phyloP scores from a whole-genome alignment of 768 basidiomycete species.

The Tulasnella sp. region DNA sequence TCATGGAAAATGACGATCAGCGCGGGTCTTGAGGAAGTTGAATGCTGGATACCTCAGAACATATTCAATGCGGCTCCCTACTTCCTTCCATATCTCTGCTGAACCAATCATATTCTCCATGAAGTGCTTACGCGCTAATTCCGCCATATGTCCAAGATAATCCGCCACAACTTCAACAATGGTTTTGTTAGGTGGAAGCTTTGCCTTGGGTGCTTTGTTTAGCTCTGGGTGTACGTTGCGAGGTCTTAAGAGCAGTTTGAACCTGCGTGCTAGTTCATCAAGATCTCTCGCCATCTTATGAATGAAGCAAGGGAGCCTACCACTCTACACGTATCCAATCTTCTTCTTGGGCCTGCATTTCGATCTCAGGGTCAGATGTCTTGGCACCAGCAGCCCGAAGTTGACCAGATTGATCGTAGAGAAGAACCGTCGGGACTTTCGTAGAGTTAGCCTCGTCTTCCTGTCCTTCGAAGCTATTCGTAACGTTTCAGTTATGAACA shows the following conservation, averaged over 20 bases:
- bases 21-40: neutral
- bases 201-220: neutral
- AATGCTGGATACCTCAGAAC: neutral
- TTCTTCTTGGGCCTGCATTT: too few relatives aligned
- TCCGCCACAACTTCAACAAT: constrained; percentile 1
- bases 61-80: neutral
- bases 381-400: constrained; percentile 1
- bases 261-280: too few relatives aligned
- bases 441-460: neutral
- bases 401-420: neutral
- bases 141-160: neutral
- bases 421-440: constrained; percentile 2
- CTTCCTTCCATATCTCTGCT: neutral
- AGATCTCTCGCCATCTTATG: too few relatives aligned
- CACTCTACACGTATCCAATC: too few relatives aligned
- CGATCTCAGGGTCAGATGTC: too few relatives aligned
- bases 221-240: neutral
- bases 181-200: neutral
- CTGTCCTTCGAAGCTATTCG: constrained; percentile 1
- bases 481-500: neutral
- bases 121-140: neutral
- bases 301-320: too few relatives aligned
- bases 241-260: neutral
- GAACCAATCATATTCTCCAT: too few relatives aligned
- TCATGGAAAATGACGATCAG: too few relatives aligned